These are phyloP conservation scores for Mortierella sp. DNA, from an alignment of 371 early-diverging fungal species.

Conservation along the genomic window DNA sequence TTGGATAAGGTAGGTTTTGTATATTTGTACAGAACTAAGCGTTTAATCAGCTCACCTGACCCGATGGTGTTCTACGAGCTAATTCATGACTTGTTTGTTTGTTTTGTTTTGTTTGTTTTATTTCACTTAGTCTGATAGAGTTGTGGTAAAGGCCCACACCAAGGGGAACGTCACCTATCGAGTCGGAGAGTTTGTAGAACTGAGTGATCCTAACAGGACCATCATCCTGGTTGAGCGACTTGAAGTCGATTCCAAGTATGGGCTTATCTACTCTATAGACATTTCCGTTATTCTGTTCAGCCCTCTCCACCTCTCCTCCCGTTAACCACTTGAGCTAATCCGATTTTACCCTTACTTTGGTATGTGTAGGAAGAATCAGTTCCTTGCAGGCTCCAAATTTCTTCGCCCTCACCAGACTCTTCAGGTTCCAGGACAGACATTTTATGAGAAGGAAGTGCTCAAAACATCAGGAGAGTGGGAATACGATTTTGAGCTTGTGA, in stretches of 20 bases:
- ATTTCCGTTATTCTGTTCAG: background rate
- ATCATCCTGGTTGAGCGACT: conserved; percentile 54
- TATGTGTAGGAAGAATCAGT: conserved; percentile 40
- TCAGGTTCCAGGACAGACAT: conserved; percentile 57
- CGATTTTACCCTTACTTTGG: background rate
- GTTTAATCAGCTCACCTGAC: background rate
- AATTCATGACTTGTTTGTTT: background rate
- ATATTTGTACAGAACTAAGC: too few species aligned
- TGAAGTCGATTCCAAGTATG: conserved; percentile 51
- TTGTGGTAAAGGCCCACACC: conserved; percentile 52
- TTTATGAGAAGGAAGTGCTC: conserved; percentile 63
- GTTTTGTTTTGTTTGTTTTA: background rate
- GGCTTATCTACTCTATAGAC: background rate
- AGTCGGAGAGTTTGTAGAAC: conserved; percentile 57
- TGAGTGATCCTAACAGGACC: conserved; percentile 49
- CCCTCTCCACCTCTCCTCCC: background rate
- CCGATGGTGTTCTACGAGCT: background rate
- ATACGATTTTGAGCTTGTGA: conserved; percentile 54
- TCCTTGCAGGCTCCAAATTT: conserved; percentile 61
- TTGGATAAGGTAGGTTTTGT: conserved; percentile 27
- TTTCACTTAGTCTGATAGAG: conserved; percentile 33
- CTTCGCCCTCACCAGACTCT: conserved; percentile 60
- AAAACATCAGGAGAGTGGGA: conserved; percentile 54
- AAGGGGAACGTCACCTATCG: conserved; percentile 49
- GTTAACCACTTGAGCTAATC: background rate